Evolutionary conservation across 139 green algal genomes (phyloP), one percentile per base, ranked within the genome.

Genomic region (Chlamydomonas applanata): DNA sequence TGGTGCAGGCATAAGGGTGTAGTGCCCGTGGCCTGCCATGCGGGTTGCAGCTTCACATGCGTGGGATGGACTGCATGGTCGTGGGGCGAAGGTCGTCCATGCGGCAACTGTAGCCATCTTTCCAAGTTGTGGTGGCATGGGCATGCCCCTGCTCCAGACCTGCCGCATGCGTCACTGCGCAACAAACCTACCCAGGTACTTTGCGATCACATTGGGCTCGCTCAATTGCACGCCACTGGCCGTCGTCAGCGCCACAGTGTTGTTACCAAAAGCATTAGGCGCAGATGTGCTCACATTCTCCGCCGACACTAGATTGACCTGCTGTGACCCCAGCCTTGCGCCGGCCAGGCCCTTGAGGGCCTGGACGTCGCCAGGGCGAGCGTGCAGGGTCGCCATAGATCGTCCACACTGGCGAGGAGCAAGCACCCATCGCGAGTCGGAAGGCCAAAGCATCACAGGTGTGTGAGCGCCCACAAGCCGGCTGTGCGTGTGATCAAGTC

Each of bases 191-290:
- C 80, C 84, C 25, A 94, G 29, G 34, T 82, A 91, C 1, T 77
- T 64, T 24, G 80, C 79, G 22, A 87, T 85, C 4, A 87, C 90
- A 68, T 91, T 91, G 0, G 90, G 73, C 34, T 93, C 86, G 14
- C 52, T 82, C 54, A 95, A 56, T 11, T 63, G 65, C 27, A 79
- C 61, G 14, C 46, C 76, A 27, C 73, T 49, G 19, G 75, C 40
- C 20, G 82, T 52, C 4, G 71, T 53, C 17, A 92, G 68, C 4
- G 69, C 32, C 4, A 93, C 34, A 2, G 54, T 63, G 44, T 73
- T 67, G 14, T 34, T 77, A 0, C 70, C 77, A 46, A 88, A 83
- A 4, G 80, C 40, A 24, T 81, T 76, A 35, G 49, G 56, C 2
- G 32, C 66, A 33, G 82, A 87, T 20, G 46, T 56, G 9, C 29